Percentiles rank a stretch among this genome's conserved stretches.
Evolutionary conservation across 352 stramenopile species (phyloP).

Genomic region (Phytopythium montanum): DNA sequence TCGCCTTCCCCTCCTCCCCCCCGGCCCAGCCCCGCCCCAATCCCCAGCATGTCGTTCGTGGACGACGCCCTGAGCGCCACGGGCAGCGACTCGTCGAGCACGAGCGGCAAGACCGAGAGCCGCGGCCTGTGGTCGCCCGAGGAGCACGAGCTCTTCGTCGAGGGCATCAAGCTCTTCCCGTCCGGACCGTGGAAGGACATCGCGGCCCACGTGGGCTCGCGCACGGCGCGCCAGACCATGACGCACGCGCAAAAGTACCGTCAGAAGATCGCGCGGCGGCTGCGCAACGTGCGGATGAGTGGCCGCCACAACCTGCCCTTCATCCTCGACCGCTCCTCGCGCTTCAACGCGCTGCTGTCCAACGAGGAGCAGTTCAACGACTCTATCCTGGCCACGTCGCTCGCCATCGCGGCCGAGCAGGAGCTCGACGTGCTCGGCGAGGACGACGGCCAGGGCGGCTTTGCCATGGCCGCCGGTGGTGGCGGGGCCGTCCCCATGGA

Average conservation of each 20-base stretch:
- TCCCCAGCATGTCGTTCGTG: slow-evolving; percentile 29
- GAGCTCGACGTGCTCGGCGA: slow-evolving; percentile 67
- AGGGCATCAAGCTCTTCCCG: slow-evolving; percentile 74
- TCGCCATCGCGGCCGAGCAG: slow-evolving; percentile 68
- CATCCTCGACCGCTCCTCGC: slow-evolving; percentile 62
- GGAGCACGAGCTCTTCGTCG: slow-evolving; percentile 71
- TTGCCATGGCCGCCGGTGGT: too few species aligned
- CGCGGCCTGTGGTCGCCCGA: slow-evolving; percentile 71
- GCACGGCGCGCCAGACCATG: slow-evolving; percentile 76
- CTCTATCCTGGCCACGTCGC: slow-evolving; percentile 68
- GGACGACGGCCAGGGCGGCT: slow-evolving; percentile 30
- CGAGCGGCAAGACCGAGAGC: slow-evolving; percentile 36
- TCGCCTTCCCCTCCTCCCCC: background rate
- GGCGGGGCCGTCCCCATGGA: slow-evolving; percentile 23
- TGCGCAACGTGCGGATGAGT: slow-evolving; percentile 69
- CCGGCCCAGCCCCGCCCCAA: background rate
- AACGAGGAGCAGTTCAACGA: slow-evolving; percentile 81
- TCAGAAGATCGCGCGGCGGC: slow-evolving; percentile 71
- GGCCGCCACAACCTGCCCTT: slow-evolving; percentile 64
- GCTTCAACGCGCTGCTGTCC: slow-evolving; percentile 65
- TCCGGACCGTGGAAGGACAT: slow-evolving; percentile 80
- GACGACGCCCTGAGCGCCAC: slow-evolving; percentile 25
- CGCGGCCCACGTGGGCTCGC: slow-evolving; percentile 58
- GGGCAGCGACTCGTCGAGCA: slow-evolving; percentile 22
- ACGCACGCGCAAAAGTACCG: slow-evolving; percentile 85